Conservation (phyloP, 2,329 filamentous ascomycete genomes). For the Ustulina deusta region DNA sequence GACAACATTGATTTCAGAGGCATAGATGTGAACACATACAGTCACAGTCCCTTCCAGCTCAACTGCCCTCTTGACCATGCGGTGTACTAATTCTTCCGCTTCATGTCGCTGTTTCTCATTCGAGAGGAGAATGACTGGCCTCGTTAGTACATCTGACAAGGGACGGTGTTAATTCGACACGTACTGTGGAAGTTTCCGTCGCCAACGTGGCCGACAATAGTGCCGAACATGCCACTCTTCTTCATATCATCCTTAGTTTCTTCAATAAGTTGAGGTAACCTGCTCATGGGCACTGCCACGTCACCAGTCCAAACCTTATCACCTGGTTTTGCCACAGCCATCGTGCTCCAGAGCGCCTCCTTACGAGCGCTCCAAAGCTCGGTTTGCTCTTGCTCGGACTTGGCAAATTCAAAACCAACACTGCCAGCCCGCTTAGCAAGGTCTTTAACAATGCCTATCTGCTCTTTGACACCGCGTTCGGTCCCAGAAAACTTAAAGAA, state of each 20-base stretch:
- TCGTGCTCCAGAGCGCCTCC: slow-evolving; percentile 84
- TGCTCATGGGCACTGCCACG: slow-evolving; percentile 84
- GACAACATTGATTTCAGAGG: slow-evolving; percentile 15
- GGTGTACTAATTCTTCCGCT: slow-evolving; percentile 79
- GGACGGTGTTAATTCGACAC: slow-evolving; percentile 38
- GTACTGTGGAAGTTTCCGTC: slow-evolving; percentile 81
- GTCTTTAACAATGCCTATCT: slow-evolving; percentile 63
- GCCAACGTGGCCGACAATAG: slow-evolving; percentile 78
- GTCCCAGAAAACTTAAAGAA: slow-evolving; percentile 80
- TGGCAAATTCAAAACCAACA: slow-evolving; percentile 82
- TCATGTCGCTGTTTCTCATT: slow-evolving; percentile 74
- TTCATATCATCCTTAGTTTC: slow-evolving; percentile 74
- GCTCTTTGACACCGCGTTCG: slow-evolving; percentile 78
- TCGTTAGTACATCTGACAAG: slow-evolving; percentile 35
- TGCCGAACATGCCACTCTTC: slow-evolving; percentile 68
- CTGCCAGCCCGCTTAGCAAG: slow-evolving; percentile 63
- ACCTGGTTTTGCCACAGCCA: slow-evolving; percentile 72
- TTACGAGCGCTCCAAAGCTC: slow-evolving; percentile 88
- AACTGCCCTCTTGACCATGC: slow-evolving; percentile 87
- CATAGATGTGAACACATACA: slow-evolving; percentile 52
- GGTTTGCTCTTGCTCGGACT: slow-evolving; percentile 73
- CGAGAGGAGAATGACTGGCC: slow-evolving; percentile 65
- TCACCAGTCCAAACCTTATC: slow-evolving; percentile 88
- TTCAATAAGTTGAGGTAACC: slow-evolving; percentile 80
- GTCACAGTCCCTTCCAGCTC: slow-evolving; percentile 89